Percentiles rank a stretch among this genome's conserved stretches.
Evolutionary conservation across 176 grass and related monocot species (phyloP).

Genomic region (Echinochloa phyllopogon): DNA sequence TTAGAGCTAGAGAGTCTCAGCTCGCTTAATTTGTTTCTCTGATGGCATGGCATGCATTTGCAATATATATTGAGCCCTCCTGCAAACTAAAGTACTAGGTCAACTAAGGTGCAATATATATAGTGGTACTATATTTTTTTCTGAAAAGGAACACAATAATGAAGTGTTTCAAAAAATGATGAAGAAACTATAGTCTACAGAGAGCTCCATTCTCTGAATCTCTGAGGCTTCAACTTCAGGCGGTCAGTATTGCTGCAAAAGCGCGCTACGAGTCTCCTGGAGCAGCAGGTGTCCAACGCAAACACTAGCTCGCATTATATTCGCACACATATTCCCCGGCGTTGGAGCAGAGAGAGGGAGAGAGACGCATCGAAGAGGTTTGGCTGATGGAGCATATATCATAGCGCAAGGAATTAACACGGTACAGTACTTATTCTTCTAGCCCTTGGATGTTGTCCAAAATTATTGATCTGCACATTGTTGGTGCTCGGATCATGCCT

Average conservation of each 20-base stretch:
- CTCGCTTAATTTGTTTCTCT: slow-evolving; percentile 13
- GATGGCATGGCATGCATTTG: background rate
- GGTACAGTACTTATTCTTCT: slow-evolving; percentile 5
- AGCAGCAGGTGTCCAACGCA: slow-evolving; percentile 28
- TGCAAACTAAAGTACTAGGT: no score
- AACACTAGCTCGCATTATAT: background rate
- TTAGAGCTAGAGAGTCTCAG: background rate
- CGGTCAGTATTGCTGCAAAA: slow-evolving; percentile 23
- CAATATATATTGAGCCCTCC: no score
- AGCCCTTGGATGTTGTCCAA: slow-evolving; percentile 14
- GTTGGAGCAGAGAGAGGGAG: background rate
- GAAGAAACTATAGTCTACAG: no score
- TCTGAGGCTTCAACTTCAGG: background rate
- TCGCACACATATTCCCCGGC: background rate
- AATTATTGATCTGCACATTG: slow-evolving; percentile 21
- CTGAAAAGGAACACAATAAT: no score
- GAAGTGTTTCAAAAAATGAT: no score
- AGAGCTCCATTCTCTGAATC: no score
- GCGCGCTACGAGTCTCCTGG: slow-evolving; percentile 24
- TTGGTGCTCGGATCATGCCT: background rate
- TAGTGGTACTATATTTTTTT: no score
- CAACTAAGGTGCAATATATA: no score
- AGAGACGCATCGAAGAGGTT: slow-evolving; percentile 27
- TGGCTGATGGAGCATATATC: slow-evolving; percentile 27
- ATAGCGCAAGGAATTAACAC: slow-evolving; percentile 32